Evolutionary conservation across 2,329 filamentous ascomycete species (phyloP).

Genomic region (Pseudogymnoascus sp.): DNA sequence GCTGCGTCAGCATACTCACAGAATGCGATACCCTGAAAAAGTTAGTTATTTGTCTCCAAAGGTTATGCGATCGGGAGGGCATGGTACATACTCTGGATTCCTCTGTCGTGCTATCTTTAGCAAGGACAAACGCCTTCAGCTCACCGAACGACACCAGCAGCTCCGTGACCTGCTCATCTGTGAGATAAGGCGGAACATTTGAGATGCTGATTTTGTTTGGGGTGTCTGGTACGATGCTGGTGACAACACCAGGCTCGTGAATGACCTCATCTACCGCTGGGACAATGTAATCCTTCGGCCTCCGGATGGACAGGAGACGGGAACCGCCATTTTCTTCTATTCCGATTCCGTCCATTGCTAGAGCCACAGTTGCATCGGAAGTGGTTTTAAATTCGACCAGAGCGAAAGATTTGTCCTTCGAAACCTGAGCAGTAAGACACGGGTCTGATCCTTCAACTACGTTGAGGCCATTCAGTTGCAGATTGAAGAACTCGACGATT

Average conservation of each 20-base stretch:
- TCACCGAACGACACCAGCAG: slow-evolving; percentile 85
- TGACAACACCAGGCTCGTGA: slow-evolving; percentile 68
- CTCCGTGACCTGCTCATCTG: slow-evolving; percentile 85
- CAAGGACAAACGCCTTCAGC: slow-evolving; percentile 82
- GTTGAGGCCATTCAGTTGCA: slow-evolving; percentile 94
- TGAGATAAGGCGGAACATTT: slow-evolving; percentile 80
- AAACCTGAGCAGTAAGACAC: slow-evolving; percentile 74
- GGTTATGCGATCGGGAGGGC: slow-evolving; percentile 4
- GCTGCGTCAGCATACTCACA: slow-evolving; percentile 80
- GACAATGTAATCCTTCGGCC: slow-evolving; percentile 96
- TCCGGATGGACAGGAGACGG: slow-evolving; percentile 63
- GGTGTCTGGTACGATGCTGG: slow-evolving; percentile 77
- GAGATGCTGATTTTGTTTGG: slow-evolving; percentile 91
- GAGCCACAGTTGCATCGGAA: slow-evolving; percentile 79
- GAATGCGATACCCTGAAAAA: slow-evolving; percentile 76
- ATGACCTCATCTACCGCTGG: slow-evolving; percentile 68
- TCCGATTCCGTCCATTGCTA: slow-evolving; percentile 80
- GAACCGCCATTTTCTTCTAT: slow-evolving; percentile 62
- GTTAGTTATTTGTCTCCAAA: slow-evolving; percentile 24
- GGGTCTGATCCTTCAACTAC: slow-evolving; percentile 77
- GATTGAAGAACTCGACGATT: slow-evolving; percentile 81
- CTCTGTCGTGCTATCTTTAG: slow-evolving; percentile 76
- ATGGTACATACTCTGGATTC: slow-evolving; percentile 66
- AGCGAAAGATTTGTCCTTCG: slow-evolving; percentile 70
- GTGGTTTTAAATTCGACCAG: slow-evolving; percentile 84